A percentile compares a stretch with the other conserved stretches of the same genome.
These are phyloP conservation scores for Leishmania arabica DNA, from an alignment of 208 protist species.

Conservation along the genomic window DNA sequence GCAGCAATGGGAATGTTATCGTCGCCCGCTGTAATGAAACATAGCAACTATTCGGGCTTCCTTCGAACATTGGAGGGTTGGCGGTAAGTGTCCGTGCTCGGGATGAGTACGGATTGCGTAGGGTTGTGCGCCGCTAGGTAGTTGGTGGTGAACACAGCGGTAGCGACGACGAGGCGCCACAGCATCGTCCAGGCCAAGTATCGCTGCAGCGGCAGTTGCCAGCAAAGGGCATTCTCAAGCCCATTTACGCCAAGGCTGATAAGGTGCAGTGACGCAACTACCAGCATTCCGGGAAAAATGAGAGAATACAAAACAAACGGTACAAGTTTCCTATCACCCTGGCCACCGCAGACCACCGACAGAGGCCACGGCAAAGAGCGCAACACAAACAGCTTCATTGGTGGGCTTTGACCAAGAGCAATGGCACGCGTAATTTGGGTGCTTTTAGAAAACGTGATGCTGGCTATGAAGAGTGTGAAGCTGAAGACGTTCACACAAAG, in stretches of 20 bases:
- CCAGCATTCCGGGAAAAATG: constrained; percentile 32
- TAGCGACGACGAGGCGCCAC: constrained; percentile 37
- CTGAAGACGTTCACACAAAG: constrained; percentile 38
- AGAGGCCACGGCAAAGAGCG: constrained; percentile 38
- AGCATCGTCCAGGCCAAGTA: constrained; percentile 43
- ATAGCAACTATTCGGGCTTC: constrained; percentile 1
- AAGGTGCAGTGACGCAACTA: constrained; percentile 28
- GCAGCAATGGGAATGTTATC: background rate
- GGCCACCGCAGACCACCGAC: constrained; percentile 31
- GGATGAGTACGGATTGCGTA: constrained; percentile 41
- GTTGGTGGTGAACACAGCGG: constrained; percentile 36
- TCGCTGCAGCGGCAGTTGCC: constrained; percentile 38
- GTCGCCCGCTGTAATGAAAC: background rate
- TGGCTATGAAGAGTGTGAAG: constrained; percentile 33
- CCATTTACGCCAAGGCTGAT: constrained; percentile 34
- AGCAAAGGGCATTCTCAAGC: constrained; percentile 27
- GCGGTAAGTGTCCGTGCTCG: constrained; percentile 11
- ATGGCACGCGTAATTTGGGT: constrained; percentile 43
- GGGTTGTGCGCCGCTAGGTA: constrained; percentile 47
- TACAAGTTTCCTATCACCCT: constrained; percentile 36
- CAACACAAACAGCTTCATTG: constrained; percentile 34
- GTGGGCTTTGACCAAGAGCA: constrained; percentile 39
- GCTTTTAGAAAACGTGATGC: constrained; percentile 38
- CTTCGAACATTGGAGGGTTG: background rate
- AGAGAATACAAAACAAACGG: constrained; percentile 44